A percentile compares a stretch with the other conserved stretches of the same genome.
Evolutionary conservation across 805 yeast genomes (phyloP).

Genomic region (Nakazawaea wyomingensis): DNA sequence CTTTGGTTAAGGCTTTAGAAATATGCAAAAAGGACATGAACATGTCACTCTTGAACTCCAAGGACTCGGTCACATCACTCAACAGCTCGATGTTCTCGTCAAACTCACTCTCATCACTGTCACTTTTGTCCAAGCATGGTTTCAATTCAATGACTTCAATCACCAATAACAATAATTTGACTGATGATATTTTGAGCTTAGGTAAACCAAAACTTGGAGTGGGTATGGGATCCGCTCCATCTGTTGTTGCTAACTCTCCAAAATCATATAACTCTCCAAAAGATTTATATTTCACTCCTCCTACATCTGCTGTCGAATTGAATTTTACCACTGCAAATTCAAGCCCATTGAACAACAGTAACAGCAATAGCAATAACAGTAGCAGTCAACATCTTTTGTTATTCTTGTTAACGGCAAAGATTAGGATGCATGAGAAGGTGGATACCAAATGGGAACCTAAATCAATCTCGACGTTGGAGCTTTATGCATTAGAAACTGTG

Average conservation of each 20-base stretch:
- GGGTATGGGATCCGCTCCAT: background rate
- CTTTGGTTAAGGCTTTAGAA: slow-evolving; percentile 11
- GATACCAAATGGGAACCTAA: slow-evolving; percentile 12
- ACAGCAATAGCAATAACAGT: background rate
- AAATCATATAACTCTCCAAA: background rate
- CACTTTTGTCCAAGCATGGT: background rate
- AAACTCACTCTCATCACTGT: slow-evolving; percentile 1
- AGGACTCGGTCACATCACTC: slow-evolving; percentile 8
- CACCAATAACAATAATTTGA: slow-evolving; percentile 7
- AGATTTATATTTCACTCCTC: slow-evolving; percentile 11
- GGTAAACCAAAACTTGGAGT: slow-evolving; percentile 11
- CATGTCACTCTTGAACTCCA: slow-evolving; percentile 5
- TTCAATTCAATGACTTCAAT: slow-evolving; percentile 12
- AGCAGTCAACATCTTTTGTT: slow-evolving; percentile 1
- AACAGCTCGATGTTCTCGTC: slow-evolving; percentile 3
- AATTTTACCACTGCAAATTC: background rate
- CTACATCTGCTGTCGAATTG: slow-evolving; percentile 6
- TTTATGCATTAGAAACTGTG: slow-evolving; percentile 4
- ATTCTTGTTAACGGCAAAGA: slow-evolving; percentile 4
- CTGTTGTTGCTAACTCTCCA: background rate
- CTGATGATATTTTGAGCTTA: slow-evolving; percentile 10
- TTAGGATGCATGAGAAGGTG: slow-evolving; percentile 10
- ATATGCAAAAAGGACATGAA: slow-evolving; percentile 4
- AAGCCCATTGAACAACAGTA: background rate
- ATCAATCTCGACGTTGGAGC: slow-evolving; percentile 4